phyloP scores from a whole-genome alignment of 1,284 basidiomycete genomes.

The Tilletia indica region DNA sequence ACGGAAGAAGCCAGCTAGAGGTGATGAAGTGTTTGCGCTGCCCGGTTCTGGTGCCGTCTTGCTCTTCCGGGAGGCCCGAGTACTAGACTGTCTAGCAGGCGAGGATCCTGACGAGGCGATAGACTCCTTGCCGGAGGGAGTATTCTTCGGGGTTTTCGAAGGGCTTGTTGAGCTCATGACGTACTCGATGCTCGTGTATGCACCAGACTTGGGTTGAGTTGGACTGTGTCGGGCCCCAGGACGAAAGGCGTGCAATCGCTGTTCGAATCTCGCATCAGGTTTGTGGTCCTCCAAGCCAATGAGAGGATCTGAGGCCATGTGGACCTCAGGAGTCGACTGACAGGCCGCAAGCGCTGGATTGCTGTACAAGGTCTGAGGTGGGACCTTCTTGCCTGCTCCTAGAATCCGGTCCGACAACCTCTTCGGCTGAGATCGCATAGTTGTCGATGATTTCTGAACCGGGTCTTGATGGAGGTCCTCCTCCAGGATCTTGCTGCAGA shows the following conservation, averaged over 20 bases:
- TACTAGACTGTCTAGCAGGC: conserved; percentile 19
- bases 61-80: conserved; percentile 19
- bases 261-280: not conserved
- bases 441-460: no score
- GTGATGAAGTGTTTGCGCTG: conserved; percentile 16
- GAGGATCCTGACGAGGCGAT: not conserved
- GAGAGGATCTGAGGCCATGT: conserved; percentile 42
- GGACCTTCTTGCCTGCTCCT: not conserved
- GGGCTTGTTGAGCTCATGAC: conserved; percentile 33
- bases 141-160: conserved; percentile 27
- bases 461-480: no score
- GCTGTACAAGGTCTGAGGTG: conserved; percentile 8
- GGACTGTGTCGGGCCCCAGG: conserved; percentile 11
- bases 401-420: not conserved
- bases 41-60: no score
- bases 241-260: not conserved
- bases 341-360: conserved; percentile 36
- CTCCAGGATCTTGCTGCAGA: no score
- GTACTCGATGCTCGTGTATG: conserved; percentile 33
- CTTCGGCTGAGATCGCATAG: not conserved
- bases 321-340: conserved; percentile 43
- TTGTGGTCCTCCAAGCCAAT: conserved; percentile 33
- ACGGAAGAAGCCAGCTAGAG: conserved; percentile 18
- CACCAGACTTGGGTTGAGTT: conserved; percentile 22
- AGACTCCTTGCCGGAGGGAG: conserved; percentile 19